phyloP scores from a whole-genome alignment of 2,329 filamentous ascomycete genomes.

The Botrytis porri region DNA sequence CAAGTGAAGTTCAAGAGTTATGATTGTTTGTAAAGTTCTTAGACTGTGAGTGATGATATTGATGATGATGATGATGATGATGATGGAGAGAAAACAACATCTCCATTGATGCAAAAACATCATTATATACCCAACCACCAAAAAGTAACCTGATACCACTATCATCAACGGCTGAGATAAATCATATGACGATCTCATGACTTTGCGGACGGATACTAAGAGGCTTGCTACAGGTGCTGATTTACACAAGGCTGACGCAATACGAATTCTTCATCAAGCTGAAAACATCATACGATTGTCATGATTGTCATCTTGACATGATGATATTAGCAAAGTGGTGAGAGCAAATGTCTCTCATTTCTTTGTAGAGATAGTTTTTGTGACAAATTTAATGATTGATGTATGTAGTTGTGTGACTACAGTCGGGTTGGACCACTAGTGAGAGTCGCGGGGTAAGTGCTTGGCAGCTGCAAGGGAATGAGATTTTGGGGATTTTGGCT shows the following conservation, averaged over 20 bases:
- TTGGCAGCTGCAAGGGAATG: not conserved
- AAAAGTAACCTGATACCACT: not conserved
- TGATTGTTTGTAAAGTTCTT: not conserved
- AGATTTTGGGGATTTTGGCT: not conserved
- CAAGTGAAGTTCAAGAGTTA: not conserved
- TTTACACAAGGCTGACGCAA: not conserved
- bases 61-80: not conserved
- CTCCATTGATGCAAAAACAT: not conserved
- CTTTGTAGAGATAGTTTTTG: not conserved
- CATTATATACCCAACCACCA: not conserved
- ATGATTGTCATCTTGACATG: not conserved
- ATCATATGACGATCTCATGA: not conserved
- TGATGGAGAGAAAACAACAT: not conserved
- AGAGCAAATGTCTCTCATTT: not conserved
- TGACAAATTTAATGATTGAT: not conserved
- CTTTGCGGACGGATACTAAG: not conserved
- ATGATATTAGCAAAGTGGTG: not conserved
- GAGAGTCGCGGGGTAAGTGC: not conserved
- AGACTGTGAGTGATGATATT: not conserved
- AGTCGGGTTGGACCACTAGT: not conserved
- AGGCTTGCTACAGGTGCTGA: conserved; percentile 9
- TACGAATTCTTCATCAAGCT: conserved; percentile 1
- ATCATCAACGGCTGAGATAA: not conserved
- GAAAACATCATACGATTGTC: conserved; percentile 9
- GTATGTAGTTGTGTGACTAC: not conserved